Conservation (phyloP, 2,329 filamentous ascomycete genomes). For the Chalaropsis ovoidea region DNA sequence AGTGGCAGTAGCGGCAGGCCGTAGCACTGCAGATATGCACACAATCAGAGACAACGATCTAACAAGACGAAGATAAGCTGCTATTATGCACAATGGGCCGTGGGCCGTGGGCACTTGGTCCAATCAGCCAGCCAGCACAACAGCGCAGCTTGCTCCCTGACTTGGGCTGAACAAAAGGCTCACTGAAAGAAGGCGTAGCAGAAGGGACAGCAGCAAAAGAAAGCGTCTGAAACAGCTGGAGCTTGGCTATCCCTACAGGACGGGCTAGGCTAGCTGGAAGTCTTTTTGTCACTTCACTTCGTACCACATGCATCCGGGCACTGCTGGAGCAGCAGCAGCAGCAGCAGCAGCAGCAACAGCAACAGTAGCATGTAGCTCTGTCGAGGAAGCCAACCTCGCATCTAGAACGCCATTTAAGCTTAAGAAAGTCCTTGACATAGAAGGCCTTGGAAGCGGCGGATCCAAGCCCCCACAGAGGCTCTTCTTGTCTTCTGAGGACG, state of each 20-base stretch:
- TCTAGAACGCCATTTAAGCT: constrained; percentile 3
- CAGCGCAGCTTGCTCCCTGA: neutral
- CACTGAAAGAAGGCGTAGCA: neutral
- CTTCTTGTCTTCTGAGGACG: neutral
- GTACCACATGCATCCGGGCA: neutral
- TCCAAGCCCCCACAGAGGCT: neutral
- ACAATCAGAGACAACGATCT: neutral
- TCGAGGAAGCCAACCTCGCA: neutral
- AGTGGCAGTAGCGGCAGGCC: neutral
- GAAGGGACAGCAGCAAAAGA: neutral
- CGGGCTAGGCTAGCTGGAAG: neutral
- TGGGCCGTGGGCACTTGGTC: neutral
- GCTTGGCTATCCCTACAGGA: neutral
- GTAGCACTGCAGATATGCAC: neutral
- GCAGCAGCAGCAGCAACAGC: neutral
- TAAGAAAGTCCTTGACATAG: constrained; percentile 11
- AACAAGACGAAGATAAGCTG: neutral
- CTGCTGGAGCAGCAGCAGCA: neutral
- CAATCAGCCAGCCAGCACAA: neutral
- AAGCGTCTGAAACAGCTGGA: constrained; percentile 5
- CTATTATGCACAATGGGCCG: neutral
- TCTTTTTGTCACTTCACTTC: neutral
- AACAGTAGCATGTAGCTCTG: neutral
- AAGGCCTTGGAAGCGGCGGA: constrained; percentile 7
- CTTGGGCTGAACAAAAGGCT: neutral